Percentiles rank a stretch among this genome's conserved stretches.
phyloP scores from a whole-genome alignment of 257 asterid species.

The Solanum gandarillasii region DNA sequence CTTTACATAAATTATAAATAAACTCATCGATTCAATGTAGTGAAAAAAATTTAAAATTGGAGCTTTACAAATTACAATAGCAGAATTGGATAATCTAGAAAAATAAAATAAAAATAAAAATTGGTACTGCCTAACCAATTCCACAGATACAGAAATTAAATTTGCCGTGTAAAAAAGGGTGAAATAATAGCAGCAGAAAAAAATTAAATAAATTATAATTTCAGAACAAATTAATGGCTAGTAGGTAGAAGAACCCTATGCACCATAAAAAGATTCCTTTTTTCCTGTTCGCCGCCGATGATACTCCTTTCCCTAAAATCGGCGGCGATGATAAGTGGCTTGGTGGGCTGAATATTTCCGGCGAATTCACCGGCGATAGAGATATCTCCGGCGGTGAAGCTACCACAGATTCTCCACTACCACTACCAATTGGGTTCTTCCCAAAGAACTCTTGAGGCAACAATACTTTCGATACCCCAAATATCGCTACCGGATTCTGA shows the following conservation, averaged over 20 bases:
- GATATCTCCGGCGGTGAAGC: slow-evolving; percentile 57
- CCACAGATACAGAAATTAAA: slow-evolving; percentile 11
- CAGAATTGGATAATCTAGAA: slow-evolving; percentile 13
- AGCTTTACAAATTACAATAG: slow-evolving; percentile 30
- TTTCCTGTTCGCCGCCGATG: slow-evolving; percentile 11
- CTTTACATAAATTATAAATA: background rate
- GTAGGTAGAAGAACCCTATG: slow-evolving; percentile 25
- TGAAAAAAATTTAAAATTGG: background rate
- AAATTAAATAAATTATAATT: background rate
- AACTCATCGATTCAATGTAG: background rate
- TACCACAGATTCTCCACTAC: slow-evolving; percentile 19
- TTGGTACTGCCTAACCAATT: slow-evolving; percentile 1
- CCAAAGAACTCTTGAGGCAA: slow-evolving; percentile 71
- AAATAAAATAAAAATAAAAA: background rate
- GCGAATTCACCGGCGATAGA: slow-evolving; percentile 33
- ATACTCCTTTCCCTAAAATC: slow-evolving; percentile 17
- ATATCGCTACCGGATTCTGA: slow-evolving; percentile 85
- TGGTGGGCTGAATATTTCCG: slow-evolving; percentile 26
- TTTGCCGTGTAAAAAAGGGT: slow-evolving; percentile 18
- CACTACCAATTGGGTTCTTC: slow-evolving; percentile 37
- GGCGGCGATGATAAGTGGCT: slow-evolving; percentile 54
- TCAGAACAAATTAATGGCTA: slow-evolving; percentile 19
- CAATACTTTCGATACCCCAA: slow-evolving; percentile 67
- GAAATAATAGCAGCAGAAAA: background rate
- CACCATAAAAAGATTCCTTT: slow-evolving; percentile 30